Evolutionary conservation across 768 basidiomycete genomes (phyloP).

Genomic region (Fomitopsis pulvina): DNA sequence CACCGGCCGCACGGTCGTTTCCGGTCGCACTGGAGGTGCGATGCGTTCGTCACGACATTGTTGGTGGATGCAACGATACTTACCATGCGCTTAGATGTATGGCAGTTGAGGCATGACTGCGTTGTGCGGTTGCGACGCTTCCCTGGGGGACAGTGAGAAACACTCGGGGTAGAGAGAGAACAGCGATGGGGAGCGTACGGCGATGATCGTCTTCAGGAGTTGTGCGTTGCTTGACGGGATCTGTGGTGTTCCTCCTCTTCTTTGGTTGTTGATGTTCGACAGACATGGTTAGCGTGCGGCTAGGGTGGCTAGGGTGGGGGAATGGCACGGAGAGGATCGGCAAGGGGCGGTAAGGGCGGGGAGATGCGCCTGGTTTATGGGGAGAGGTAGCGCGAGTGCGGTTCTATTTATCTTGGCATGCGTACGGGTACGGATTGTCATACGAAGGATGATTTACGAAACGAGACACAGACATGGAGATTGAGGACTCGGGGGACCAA

Average conservation of each 20-base stretch:
- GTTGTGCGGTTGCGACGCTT: conserved; percentile 64
- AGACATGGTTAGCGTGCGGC: conserved; percentile 16
- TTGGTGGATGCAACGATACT: conserved; percentile 1
- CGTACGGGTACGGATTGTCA: neutral
- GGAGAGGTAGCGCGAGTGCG: neutral
- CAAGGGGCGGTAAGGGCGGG: neutral
- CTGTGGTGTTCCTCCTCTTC: conserved; percentile 23
- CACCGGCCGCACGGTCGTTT: conserved; percentile 43
- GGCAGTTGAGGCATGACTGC: conserved; percentile 68
- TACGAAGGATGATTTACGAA: neutral
- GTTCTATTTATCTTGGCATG: conserved; percentile 4
- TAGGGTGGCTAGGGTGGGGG: neutral
- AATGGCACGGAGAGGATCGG: neutral
- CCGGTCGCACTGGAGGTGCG: conserved; percentile 34
- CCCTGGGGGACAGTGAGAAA: conserved; percentile 12
- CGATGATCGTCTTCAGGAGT: conserved; percentile 46
- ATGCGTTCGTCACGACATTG: neutral
- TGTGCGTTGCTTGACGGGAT: conserved; percentile 22
- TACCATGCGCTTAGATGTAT: conserved; percentile 71
- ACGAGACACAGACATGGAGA: neutral
- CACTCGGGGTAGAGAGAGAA: conserved; percentile 18
- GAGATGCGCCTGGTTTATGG: neutral
- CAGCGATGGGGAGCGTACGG: conserved; percentile 13
- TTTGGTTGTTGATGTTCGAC: conserved; percentile 12
- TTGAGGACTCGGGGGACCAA: neutral